Evolutionary conservation across 345 rosid genomes (phyloP), one percentile per base, ranked within the genome.

Genomic region (Mallotus nudiflorus): DNA sequence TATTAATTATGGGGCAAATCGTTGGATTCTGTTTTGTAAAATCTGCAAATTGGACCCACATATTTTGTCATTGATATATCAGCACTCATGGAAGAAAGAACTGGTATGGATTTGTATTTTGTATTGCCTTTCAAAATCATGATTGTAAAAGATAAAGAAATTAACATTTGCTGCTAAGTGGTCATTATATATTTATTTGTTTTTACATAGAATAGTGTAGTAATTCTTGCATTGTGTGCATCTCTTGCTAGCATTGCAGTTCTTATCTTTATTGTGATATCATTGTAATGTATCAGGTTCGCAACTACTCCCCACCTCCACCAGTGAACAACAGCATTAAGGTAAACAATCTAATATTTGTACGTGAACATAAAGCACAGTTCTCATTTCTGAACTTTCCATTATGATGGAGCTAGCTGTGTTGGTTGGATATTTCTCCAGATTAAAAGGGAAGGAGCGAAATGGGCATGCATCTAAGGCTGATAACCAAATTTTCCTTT

Each of bases 251-350:
- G 1, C 31, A 39, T 44, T 46, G 56, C 35, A 64, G 37, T 59
- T 73, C 10, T 55, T 53, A 20, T 20, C 42, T 54, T 71, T 62
- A n/a, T 20, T 46, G 71, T 80, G 48, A 46, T 50, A 49, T 42
- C 63, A 27, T 68, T 50, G 63, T 68, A 56, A 22, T 78, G 66
- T 59, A 61, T 39, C 92, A 95, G 97, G 98, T 95, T 65, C 89
- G 87, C 67, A 95, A 90, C 80, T 87, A 89, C 77, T 65, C 89
- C 44, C 89, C 96, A 13, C 78, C 40, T 65, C 96, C 97, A 56
- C 73, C 98, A 66, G 82, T 94, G 71, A 88, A 94, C 85, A 90
- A 90, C 73, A 90, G 96, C 80, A 93, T 89, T 81, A 91, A 93
- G 98, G 98, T 88, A 70, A 74, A 66, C 11, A 15, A 28, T 18